Evolutionary conservation across 805 yeast species (phyloP).

Genomic region (Yamadazyma insecticola): DNA sequence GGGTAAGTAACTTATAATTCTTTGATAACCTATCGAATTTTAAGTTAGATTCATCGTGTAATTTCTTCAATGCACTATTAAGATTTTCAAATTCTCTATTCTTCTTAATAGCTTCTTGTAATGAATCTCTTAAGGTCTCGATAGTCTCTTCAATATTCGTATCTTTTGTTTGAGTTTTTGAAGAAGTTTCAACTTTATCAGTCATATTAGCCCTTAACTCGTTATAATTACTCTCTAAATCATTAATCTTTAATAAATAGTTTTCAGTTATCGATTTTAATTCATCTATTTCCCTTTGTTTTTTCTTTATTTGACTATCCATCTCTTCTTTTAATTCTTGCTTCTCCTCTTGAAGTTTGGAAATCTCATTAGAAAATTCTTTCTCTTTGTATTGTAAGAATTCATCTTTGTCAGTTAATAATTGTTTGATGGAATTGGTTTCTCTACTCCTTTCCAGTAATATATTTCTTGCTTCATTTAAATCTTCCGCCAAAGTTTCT

Average conservation of each 20-base stretch:
- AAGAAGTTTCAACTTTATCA: slow-evolving; percentile 1
- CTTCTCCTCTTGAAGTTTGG: slow-evolving; percentile 55
- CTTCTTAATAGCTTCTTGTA: slow-evolving; percentile 47
- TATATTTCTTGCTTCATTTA: slow-evolving; percentile 66
- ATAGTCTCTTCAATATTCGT: slow-evolving; percentile 26
- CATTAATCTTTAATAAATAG: slow-evolving; percentile 35
- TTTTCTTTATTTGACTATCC: slow-evolving; percentile 42
- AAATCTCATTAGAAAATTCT: slow-evolving; percentile 53
- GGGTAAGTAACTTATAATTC: slow-evolving; percentile 61
- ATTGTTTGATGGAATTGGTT: slow-evolving; percentile 62
- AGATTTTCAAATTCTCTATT: slow-evolving; percentile 52
- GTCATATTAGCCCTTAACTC: slow-evolving; percentile 22
- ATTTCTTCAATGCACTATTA: slow-evolving; percentile 49
- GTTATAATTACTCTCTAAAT: slow-evolving; percentile 29
- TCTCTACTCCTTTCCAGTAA: slow-evolving; percentile 82
- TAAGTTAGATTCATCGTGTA: slow-evolving; percentile 63
- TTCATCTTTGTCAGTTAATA: slow-evolving; percentile 66
- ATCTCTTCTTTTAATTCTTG: slow-evolving; percentile 53
- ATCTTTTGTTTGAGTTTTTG: not conserved
- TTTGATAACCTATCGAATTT: slow-evolving; percentile 68
- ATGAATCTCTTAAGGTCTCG: slow-evolving; percentile 47
- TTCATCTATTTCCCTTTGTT: slow-evolving; percentile 66
- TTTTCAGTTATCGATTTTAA: slow-evolving; percentile 37
- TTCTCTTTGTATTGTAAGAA: slow-evolving; percentile 44
- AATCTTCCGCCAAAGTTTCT: slow-evolving; percentile 74